Base-by-base conservation (phyloP, 805 yeast species). In the Geotrichum ghanense region DNA sequence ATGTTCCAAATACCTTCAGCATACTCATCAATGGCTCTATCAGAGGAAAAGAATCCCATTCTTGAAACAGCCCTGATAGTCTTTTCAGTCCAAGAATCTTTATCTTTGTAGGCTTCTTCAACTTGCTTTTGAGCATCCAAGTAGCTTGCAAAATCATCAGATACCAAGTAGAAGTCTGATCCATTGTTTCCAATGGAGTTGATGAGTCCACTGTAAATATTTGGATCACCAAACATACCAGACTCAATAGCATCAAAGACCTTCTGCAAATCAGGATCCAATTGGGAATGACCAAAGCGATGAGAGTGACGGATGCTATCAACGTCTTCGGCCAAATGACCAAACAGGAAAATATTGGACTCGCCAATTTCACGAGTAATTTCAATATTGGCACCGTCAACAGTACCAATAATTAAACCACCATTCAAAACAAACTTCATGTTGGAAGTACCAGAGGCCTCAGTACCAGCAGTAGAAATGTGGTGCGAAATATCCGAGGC, bases 391-490 rank as follows among this genome's bases (percentile, higher is more conserved):
- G 97, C 97, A 61, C 97, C 97, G 61, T 88, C 97, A 53, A 88
- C 95, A 10, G 97, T 89, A 63, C 97, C 97, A 53, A 88, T 81
- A 56, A 88, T 84, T 53, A 88, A 74, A 44, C 97, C 97, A 66
- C 96, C 97, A 60, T 87, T 88, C 67, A 88, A 71, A 21, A 87
- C 95, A 62, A 88, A 88, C 69, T 88, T 88, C 97, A 88, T 88
- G 70, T 88, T 88, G 27, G 95, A 84, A 26, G 97, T 88, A 61
- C 97, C 97, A 0, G 94, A 83, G 20, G 95, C 97, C 64, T 88
- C 97, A 23, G 97, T 88, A 56, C 97, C 97, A 6, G 97, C 97
- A 40, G 97, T 88, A 12, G 96, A 88, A 54, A 88, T 88, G 68
- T 88, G 97, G 68, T 88, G 92, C 42, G 92, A 82, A 57, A 88